phyloP scores from a whole-genome alignment of 139 green algal genomes.

The Monoraphidium neglectum region DNA sequence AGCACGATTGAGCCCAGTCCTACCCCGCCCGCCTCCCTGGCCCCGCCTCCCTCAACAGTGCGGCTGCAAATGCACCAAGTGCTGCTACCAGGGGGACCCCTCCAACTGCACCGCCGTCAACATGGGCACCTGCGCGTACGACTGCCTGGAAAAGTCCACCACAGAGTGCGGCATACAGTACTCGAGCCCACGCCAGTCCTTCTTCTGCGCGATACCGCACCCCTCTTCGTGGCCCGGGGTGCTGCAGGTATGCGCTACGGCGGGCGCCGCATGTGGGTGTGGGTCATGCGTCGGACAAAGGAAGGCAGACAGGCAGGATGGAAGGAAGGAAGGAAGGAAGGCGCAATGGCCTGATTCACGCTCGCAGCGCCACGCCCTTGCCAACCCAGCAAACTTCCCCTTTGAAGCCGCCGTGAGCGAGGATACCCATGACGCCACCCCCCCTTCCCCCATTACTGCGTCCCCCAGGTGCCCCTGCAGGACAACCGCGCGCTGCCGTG shows the following conservation, averaged over 20 bases:
- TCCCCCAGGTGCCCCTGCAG: not conserved
- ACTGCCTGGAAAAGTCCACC: conserved; percentile 38
- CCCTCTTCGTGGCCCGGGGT: conserved; percentile 51
- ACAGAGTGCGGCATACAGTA: conserved; percentile 52
- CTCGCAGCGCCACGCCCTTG: no score
- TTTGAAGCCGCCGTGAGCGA: no score
- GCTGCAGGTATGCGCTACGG: conserved; percentile 21
- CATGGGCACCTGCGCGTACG: conserved; percentile 11
- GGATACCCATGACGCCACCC: no score
- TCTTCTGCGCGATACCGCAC: conserved; percentile 44
- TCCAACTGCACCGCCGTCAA: not conserved
- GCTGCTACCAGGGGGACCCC: conserved; percentile 38
- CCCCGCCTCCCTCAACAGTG: conserved; percentile 39
- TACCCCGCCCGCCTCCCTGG: not conserved
- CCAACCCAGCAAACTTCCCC: no score
- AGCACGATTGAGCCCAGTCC: not conserved
- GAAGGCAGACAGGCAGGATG: no score
- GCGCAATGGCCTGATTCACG: no score
- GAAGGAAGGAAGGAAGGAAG: no score
- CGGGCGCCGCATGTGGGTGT: no score
- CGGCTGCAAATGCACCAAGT: conserved; percentile 59
- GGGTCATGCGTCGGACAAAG: no score
- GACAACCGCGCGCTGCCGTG: conserved; percentile 17
- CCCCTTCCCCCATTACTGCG: no score
- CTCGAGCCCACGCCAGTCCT: conserved; percentile 28